Conservation (phyloP, 1,284 basidiomycete species). For the Sporisorium reilianum region DNA sequence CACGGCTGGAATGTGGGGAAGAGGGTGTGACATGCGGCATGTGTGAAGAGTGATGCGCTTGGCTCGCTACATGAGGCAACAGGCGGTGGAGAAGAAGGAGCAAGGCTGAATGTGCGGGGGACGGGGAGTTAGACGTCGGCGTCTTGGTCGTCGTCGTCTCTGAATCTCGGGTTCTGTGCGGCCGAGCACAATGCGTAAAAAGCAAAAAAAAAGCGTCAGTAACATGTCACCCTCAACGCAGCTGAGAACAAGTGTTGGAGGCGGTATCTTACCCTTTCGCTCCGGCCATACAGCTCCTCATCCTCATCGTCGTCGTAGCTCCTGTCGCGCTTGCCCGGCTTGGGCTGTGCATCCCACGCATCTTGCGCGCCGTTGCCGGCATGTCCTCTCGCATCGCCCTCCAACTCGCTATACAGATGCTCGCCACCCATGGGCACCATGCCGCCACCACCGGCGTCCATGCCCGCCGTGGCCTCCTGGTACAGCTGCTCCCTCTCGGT, state of each 20-base stretch:
- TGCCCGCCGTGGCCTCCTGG: constrained; percentile 72
- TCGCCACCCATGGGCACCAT: constrained; percentile 49
- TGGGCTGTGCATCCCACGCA: neutral
- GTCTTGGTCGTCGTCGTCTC: constrained; percentile 62
- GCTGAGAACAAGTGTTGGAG: too few relatives aligned
- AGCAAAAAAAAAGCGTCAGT: neutral
- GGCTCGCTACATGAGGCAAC: too few relatives aligned
- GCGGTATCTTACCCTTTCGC: constrained; percentile 13
- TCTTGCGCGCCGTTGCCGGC: neutral
- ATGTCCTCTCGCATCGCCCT: constrained; percentile 37
- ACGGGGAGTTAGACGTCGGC: constrained; percentile 23
- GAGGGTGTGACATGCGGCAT: too few relatives aligned
- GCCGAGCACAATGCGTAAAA: neutral
- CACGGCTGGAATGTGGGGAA: too few relatives aligned
- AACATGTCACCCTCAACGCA: neutral
- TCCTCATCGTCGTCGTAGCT: constrained; percentile 47
- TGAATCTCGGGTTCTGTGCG: constrained; percentile 66
- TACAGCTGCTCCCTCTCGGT: constrained; percentile 86
- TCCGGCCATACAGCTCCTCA: constrained; percentile 34
- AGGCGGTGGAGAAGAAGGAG: too few relatives aligned
- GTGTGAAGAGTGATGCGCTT: too few relatives aligned
- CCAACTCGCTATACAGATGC: constrained; percentile 46
- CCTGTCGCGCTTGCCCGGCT: constrained; percentile 74
- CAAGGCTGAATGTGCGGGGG: too few relatives aligned
- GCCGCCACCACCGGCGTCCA: constrained; percentile 41